A percentile compares a stretch with the other conserved stretches of the same genome.
Evolutionary conservation across 2,329 filamentous ascomycete species (phyloP).

Genomic region (Fusarium setosum): DNA sequence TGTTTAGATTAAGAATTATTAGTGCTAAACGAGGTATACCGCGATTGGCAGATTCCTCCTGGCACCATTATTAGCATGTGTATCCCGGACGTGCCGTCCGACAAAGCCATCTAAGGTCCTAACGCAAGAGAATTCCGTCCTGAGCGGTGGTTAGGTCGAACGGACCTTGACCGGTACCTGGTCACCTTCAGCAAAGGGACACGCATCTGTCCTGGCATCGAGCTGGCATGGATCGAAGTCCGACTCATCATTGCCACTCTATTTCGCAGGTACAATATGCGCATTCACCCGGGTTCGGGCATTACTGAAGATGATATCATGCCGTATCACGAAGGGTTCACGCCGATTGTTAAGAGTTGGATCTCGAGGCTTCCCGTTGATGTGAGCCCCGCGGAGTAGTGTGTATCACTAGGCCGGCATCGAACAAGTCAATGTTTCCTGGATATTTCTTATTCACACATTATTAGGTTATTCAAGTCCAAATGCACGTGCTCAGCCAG

Average conservation of each 20-base stretch:
- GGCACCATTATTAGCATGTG: neutral
- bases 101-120: neutral
- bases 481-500: no score
- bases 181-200: conserved; percentile 12
- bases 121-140: neutral
- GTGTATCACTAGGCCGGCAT: neutral
- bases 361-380: conserved; percentile 5
- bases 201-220: conserved; percentile 4
- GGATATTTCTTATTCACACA: no score
- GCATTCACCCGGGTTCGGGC: neutral
- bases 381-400: neutral
- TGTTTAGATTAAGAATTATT: no score
- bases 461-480: no score
- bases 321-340: conserved; percentile 10
- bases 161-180: neutral
- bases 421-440: no score
- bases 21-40: no score
- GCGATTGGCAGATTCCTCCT: neutral
- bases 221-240: conserved; percentile 8
- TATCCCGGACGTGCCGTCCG: neutral
- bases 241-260: neutral
- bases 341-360: conserved; percentile 14
- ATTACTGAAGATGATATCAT: conserved; percentile 8
- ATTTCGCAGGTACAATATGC: conserved; percentile 2
- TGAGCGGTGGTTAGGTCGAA: neutral